Base-by-base conservation (phyloP, 805 yeast genomes). In the Yarrowia hollandica region DNA sequence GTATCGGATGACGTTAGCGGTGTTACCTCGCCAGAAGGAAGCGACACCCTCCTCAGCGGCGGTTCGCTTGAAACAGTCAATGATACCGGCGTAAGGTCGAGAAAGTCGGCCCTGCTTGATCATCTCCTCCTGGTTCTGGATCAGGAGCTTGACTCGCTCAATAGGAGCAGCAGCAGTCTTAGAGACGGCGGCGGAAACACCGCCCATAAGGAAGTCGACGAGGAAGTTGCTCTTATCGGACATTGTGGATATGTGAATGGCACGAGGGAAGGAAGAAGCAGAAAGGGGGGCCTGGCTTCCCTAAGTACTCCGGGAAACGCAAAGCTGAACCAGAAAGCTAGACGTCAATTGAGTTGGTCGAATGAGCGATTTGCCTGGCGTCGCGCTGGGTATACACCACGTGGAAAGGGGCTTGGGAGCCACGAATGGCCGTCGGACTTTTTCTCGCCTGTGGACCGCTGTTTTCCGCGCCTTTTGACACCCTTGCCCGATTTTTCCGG, bases 11-110 rank as follows among this genome's bases (percentile, higher is more conserved):
- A 90, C 97, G 80, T 90, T 90, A 72, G 97, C 97, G 67, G 97
- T 91, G 91, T 90, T 90, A 84, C 97, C 97, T 86, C 97, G 87
- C 97, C 97, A 90, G 92, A 90, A 90, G 65, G 97, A 79, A 68
- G 79, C 81, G 66, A 88, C 73, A 85, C 97, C 97, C 82, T 90
- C 97, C 69, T 86, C 89, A 69, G 88, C 86, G 67, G 91, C 86
- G 69, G 97, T 91, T 84, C 97, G 88, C 72, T 75, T 83, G 95
- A 91, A 90, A 82, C 96, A 89, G 74, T 90, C 97, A 65, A 70
- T 79, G 67, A 90, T 91, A 88, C 97, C 97, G 67, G 78, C 83
- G 85, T 91, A 90, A 75, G 81, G 84, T 72, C 75, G 82, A 68
- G 89, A 81, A 73, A 90, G 82, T 82, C 97, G 90, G 74, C 97